These are phyloP conservation scores for Pseudocercospora musae DNA, from an alignment of 2,329 filamentous ascomycete species.

Conservation along the genomic window DNA sequence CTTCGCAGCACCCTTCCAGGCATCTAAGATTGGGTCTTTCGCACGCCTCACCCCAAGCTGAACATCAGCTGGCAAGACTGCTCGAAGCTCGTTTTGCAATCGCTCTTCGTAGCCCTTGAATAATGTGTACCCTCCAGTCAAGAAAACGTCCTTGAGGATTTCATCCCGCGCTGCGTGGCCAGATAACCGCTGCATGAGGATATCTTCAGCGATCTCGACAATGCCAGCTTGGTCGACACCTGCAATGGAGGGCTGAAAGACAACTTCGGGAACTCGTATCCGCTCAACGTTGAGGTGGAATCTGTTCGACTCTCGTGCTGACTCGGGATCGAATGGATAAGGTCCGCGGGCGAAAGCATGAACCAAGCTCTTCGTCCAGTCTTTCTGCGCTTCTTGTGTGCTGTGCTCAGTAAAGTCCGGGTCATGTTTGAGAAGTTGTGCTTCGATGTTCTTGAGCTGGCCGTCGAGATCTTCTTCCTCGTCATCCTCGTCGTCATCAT, in stretches of 20 bases:
- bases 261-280: slow-evolving; percentile 97
- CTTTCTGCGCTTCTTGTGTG: slow-evolving; percentile 84
- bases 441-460: slow-evolving; percentile 72
- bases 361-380: slow-evolving; percentile 89
- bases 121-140: slow-evolving; percentile 89
- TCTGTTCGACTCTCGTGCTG: slow-evolving; percentile 77
- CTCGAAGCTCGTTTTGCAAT: slow-evolving; percentile 67
- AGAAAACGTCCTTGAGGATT: slow-evolving; percentile 81
- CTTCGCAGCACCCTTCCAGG: slow-evolving; percentile 86
- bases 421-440: slow-evolving; percentile 81
- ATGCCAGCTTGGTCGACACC: slow-evolving; percentile 97
- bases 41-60: slow-evolving; percentile 70
- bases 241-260: slow-evolving; percentile 97
- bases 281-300: slow-evolving; percentile 98
- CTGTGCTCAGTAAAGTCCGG: slow-evolving; percentile 86
- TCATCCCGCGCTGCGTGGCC: slow-evolving; percentile 57
- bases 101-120: slow-evolving; percentile 85
- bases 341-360: slow-evolving; percentile 89
- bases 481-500: slow-evolving; percentile 89
- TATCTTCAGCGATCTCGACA: slow-evolving; percentile 85
- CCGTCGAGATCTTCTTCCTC: slow-evolving; percentile 83
- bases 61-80: slow-evolving; percentile 67
- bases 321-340: slow-evolving; percentile 77
- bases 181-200: slow-evolving; percentile 74
- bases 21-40: slow-evolving; percentile 73